Evolutionary conservation across 2,329 filamentous ascomycete species (phyloP), one percentile per base, ranked within the genome.

Genomic region (Parafenestella ontariensis): DNA sequence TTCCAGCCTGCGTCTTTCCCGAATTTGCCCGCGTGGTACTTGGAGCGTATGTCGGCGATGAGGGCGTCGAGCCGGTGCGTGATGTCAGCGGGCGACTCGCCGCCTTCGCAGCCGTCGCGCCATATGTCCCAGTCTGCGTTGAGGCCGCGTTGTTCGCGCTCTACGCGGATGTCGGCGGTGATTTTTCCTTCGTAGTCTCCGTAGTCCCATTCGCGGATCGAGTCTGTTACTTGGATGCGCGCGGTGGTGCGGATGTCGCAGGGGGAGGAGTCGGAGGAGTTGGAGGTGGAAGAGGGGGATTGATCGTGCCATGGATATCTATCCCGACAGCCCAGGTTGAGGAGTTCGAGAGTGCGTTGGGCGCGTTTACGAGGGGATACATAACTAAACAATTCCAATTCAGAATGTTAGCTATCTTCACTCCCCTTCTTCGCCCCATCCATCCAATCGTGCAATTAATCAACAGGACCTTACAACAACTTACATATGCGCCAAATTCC

Each of bases 261-360:
- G 34, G 49, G 46, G 20, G 34, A 15, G 40, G 40, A 20, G 13
- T n/a, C n/a, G 1, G 65, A 46, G 34, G 49, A 44, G 20, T 39
- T n/a, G 40, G 40, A 20, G 13, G 49, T 42, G 36, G 54, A 29
- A 8, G 47, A 26, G 10, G 45, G 42, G 21, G 53, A 24, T 3
- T 44, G 5, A 34, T 40, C 2, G 26, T 82, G 74, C 92, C 92
- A 96, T 0, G 92, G 92, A 15, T 93, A 80, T 1, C 83, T 80
- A 36, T 87, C 84, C n/a, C 79, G 76, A 70, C 88, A 87, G 45
- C 88, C 90, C 18, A 96, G 80, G 64, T 90, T 85, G 23, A 97
- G 86, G 43, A 97, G 85, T 74, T 96, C 92, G 70, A 97, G 89
- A n/a, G 93, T 98, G 46, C 87, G 85, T 76, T 95, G 92, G 18